Percentiles rank a stretch among this genome's conserved stretches.
Conservation (phyloP, 805 yeast species). For the Crinitomyces ghanaensis region DNA sequence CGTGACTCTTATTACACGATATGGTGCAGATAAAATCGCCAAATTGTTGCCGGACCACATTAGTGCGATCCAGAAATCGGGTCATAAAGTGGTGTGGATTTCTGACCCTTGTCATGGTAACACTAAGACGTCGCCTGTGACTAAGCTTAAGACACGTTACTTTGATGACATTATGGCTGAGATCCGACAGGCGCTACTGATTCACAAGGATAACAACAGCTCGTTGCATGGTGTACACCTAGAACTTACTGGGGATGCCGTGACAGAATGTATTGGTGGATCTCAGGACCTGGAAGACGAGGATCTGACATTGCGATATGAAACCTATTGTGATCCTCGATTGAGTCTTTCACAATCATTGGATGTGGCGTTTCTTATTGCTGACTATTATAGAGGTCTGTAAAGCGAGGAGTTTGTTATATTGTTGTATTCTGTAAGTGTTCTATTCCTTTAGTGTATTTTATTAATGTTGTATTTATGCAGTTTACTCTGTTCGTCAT, state of each 20-base stretch:
- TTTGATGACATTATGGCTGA: slow-evolving; percentile 33
- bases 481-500: too few relatives aligned
- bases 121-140: slow-evolving; percentile 29
- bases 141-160: slow-evolving; percentile 32
- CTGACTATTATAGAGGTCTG: slow-evolving; percentile 25
- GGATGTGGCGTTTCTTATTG: slow-evolving; percentile 33
- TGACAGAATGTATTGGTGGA: slow-evolving; percentile 35
- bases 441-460: too few relatives aligned
- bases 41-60: slow-evolving; percentile 30
- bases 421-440: too few relatives aligned
- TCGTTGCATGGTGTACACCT: slow-evolving; percentile 31
- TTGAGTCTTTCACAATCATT: slow-evolving; percentile 27
- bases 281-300: slow-evolving; percentile 29
- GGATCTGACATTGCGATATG: slow-evolving; percentile 29
- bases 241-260: slow-evolving; percentile 34
- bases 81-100: slow-evolving; percentile 34
- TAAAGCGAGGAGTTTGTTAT: too few relatives aligned
- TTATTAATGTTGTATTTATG: too few relatives aligned
- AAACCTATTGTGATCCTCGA: slow-evolving; percentile 35
- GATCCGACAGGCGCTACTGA: slow-evolving; percentile 26
- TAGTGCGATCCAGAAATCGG: slow-evolving; percentile 27
- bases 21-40: slow-evolving; percentile 29
- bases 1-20: slow-evolving; percentile 32
- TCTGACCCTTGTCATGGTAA: slow-evolving; percentile 37
- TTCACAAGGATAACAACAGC: slow-evolving; percentile 26